A percentile compares a stretch with the other conserved stretches of the same genome.
Evolutionary conservation across 176 grass and related monocot species (phyloP).

Genomic region (Rhynchospora breviuscula): DNA sequence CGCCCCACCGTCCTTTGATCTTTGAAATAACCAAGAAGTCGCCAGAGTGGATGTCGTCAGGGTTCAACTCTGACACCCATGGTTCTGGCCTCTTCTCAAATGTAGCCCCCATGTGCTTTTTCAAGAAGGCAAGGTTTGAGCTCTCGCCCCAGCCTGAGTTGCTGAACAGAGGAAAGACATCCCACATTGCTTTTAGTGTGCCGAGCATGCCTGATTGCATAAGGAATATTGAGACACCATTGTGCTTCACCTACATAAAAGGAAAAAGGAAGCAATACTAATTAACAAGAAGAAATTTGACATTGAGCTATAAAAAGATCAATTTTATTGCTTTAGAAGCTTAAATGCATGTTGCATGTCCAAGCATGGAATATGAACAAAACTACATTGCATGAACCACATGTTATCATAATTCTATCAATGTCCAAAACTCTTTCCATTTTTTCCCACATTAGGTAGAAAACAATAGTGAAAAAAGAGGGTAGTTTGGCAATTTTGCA

Average conservation of each 20-base stretch:
- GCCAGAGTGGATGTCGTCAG: slow-evolving; percentile 82
- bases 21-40: slow-evolving; percentile 92
- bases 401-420: not conserved
- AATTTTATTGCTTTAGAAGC: not conserved
- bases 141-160: slow-evolving; percentile 88
- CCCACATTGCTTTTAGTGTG: slow-evolving; percentile 91
- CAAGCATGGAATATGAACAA: not conserved
- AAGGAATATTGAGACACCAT: slow-evolving; percentile 94
- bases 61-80: slow-evolving; percentile 80
- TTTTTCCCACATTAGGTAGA: not conserved
- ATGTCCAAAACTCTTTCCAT: not conserved
- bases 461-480: not conserved
- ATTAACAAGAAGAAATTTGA: not conserved
- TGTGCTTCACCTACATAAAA: slow-evolving; percentile 69
- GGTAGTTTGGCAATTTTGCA: not conserved
- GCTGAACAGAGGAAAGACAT: slow-evolving; percentile 87
- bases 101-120: slow-evolving; percentile 93
- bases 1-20: slow-evolving; percentile 91
- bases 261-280: slow-evolving; percentile 10
- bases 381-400: not conserved
- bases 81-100: slow-evolving; percentile 84
- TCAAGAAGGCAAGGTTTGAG: slow-evolving; percentile 71
- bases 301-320: not conserved
- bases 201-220: slow-evolving; percentile 96
- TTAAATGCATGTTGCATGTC: not conserved